A percentile compares a stretch with the other conserved stretches of the same genome.
These are phyloP conservation scores for Saccharomycopsis javanensis DNA, from an alignment of 805 yeast species.

Conservation along the genomic window DNA sequence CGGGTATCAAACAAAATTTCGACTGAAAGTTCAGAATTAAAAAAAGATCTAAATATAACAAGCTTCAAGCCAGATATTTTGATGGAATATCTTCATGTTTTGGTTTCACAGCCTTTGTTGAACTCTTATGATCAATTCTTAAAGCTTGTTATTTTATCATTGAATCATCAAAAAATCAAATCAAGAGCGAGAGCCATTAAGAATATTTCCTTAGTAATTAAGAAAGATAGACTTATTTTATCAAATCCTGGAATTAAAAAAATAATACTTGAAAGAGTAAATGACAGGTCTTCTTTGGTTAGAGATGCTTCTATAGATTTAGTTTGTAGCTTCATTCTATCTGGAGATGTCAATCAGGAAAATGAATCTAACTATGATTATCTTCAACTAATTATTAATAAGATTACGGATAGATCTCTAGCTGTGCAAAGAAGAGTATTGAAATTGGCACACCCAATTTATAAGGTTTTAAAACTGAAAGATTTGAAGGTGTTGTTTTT, in stretches of 20 bases:
- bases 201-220: slow-evolving; percentile 45
- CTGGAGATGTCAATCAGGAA: slow-evolving; percentile 36
- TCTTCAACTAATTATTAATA: slow-evolving; percentile 30
- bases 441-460: slow-evolving; percentile 41
- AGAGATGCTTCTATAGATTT: slow-evolving; percentile 70
- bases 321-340: slow-evolving; percentile 37
- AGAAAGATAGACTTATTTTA: slow-evolving; percentile 43
- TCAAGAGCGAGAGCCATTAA: slow-evolving; percentile 58
- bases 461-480: slow-evolving; percentile 27
- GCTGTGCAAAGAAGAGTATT: slow-evolving; percentile 57
- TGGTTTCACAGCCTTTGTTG: slow-evolving; percentile 21
- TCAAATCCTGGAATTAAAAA: slow-evolving; percentile 39
- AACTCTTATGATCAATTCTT: slow-evolving; percentile 44
- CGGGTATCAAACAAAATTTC: neutral
- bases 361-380: slow-evolving; percentile 32
- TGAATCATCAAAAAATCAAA: slow-evolving; percentile 41
- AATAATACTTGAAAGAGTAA: slow-evolving; percentile 42
- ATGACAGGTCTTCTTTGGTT: slow-evolving; percentile 59
- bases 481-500: slow-evolving; percentile 34
- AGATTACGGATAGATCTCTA: slow-evolving; percentile 30
- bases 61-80: neutral
- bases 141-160: slow-evolving; percentile 36
- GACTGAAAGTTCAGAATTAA: neutral
- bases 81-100: slow-evolving; percentile 4
- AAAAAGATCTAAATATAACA: neutral